phyloP scores from a whole-genome alignment of 495 filamentous ascomycete species.

The Penicillium macrosclerotiorum region DNA sequence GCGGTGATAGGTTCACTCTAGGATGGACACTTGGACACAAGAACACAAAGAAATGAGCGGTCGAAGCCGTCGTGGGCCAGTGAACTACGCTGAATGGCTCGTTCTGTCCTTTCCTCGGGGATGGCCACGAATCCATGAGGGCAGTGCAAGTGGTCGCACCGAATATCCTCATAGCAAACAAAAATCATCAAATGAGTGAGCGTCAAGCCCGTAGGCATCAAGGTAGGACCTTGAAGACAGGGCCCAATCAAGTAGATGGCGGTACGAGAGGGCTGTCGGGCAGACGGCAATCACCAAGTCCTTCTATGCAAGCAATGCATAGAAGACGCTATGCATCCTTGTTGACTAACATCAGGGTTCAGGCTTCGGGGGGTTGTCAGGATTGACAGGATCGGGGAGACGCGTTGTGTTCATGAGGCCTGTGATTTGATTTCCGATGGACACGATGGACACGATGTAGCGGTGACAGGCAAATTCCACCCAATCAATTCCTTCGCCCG shows the following conservation, averaged over 20 bases:
- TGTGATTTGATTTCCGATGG: background rate
- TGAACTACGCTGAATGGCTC: background rate
- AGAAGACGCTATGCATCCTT: conserved; percentile 16
- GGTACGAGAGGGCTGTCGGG: conserved; percentile 6
- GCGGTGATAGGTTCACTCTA: too few species aligned
- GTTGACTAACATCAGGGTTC: background rate
- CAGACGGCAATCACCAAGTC: conserved; percentile 14
- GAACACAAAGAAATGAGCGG: background rate
- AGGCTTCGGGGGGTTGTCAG: background rate
- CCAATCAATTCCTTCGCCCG: too few species aligned
- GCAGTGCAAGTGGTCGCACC: background rate
- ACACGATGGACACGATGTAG: conserved; percentile 19
- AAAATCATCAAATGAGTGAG: too few species aligned
- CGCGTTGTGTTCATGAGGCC: too few species aligned
- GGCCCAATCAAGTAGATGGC: conserved; percentile 4
- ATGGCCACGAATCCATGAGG: conserved; percentile 15
- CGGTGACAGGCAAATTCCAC: conserved; percentile 23
- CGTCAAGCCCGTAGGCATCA: too few species aligned
- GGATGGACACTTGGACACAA: too few species aligned
- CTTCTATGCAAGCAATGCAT: conserved; percentile 27
- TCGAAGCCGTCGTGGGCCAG: background rate
- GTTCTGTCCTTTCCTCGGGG: background rate
- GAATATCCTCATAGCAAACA: conserved; percentile 7
- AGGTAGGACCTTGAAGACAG: background rate
- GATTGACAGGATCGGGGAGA: background rate